Percentiles rank a stretch among this genome's conserved stretches.
These are phyloP conservation scores for Articulospora tetracladia DNA, from an alignment of 495 filamentous ascomycete species.

Conservation along the genomic window DNA sequence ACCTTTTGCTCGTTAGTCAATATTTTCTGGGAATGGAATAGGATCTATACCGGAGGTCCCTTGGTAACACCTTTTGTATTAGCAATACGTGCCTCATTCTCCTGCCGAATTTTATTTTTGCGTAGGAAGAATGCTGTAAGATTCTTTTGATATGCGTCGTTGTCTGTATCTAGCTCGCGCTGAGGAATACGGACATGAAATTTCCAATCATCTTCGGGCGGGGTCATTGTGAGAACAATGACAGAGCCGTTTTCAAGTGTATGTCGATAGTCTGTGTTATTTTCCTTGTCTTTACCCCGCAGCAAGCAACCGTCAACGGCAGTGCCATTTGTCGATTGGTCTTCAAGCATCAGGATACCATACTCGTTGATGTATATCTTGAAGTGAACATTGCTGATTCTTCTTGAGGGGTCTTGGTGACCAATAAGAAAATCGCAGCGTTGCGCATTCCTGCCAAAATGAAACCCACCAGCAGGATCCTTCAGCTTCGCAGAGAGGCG, in stretches of 20 bases:
- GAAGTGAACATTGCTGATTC: constrained; percentile 87
- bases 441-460: constrained; percentile 73
- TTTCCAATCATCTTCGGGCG: constrained; percentile 46
- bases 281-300: constrained; percentile 28
- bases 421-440: constrained; percentile 71
- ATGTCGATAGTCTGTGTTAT: constrained; percentile 22
- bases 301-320: constrained; percentile 52
- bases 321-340: constrained; percentile 90
- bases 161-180: constrained; percentile 15
- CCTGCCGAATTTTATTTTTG: constrained; percentile 6
- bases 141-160: constrained; percentile 19
- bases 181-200: constrained; percentile 84
- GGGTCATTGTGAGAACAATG: constrained; percentile 26
- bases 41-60: constrained; percentile 13
- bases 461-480: constrained; percentile 64
- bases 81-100: constrained; percentile 5
- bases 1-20: constrained; percentile 13
- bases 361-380: constrained; percentile 80
- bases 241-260: constrained; percentile 25
- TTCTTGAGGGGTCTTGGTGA: constrained; percentile 46
- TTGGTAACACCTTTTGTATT: constrained; percentile 1
- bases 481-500: constrained; percentile 69
- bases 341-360: constrained; percentile 83
- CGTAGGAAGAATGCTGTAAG: constrained; percentile 21
- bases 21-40: background rate